A percentile compares a stretch with the other conserved stretches of the same genome.
Evolutionary conservation across 371 early-diverging fungal species (phyloP).

Genomic region (Rhizomucor miehei): DNA sequence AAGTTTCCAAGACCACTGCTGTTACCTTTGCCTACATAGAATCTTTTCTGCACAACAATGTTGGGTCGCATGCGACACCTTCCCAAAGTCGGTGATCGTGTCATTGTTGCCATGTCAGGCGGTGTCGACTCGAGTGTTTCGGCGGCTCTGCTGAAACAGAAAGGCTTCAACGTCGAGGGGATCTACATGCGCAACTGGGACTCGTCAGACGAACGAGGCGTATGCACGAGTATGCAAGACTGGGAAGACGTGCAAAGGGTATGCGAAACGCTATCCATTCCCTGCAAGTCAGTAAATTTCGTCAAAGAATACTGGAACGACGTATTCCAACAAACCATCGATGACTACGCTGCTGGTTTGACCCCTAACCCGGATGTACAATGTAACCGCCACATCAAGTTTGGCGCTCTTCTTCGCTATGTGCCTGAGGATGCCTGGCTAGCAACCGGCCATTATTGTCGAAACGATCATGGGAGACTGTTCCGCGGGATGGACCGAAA

Average conservation of each 20-base stretch:
- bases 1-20: too few species aligned
- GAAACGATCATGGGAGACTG: slow-evolving; percentile 24
- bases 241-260: slow-evolving; percentile 82
- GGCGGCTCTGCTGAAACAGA: slow-evolving; percentile 66
- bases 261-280: slow-evolving; percentile 64
- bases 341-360: slow-evolving; percentile 65
- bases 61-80: too few species aligned
- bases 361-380: slow-evolving; percentile 95
- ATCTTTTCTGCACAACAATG: too few species aligned
- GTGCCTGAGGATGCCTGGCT: slow-evolving; percentile 55
- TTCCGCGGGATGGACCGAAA: slow-evolving; percentile 59
- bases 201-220: slow-evolving; percentile 74
- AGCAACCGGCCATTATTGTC: slow-evolving; percentile 92
- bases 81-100: slow-evolving; percentile 14
- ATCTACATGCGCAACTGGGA: slow-evolving; percentile 97
- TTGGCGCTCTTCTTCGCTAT: slow-evolving; percentile 73
- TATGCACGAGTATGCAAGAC: slow-evolving; percentile 76
- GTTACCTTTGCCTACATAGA: too few species aligned
- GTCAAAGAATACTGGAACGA: slow-evolving; percentile 89
- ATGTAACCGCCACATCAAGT: slow-evolving; percentile 92
- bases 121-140: slow-evolving; percentile 93
- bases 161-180: slow-evolving; percentile 70
- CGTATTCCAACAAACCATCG: slow-evolving; percentile 79
- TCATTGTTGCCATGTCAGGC: slow-evolving; percentile 83
- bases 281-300: slow-evolving; percentile 71